Evolutionary conservation across 371 early-diverging fungal species (phyloP), one percentile per base, ranked within the genome.

Genomic region (Batkoa obscura): DNA sequence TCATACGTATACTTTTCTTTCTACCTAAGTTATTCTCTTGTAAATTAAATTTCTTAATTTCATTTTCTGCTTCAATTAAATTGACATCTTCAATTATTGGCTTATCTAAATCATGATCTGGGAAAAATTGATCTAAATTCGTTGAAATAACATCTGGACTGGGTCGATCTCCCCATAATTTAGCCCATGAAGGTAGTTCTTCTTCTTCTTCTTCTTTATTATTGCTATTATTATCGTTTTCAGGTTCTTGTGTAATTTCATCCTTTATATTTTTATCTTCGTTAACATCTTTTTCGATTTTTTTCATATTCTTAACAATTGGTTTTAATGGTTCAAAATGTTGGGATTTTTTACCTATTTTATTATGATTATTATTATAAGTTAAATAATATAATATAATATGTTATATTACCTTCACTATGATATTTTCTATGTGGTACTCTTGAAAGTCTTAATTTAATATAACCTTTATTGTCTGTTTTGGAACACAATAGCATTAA

Each of bases 111-210:
- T 87, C 84, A 56, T 87, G 80, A 30, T 72, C 76, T 35, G 82
- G 84, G 64, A 87, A 86, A 61, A 78, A 87, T 47, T 73, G 62
- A 43, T 83, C 84, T 57, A 85, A 66, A 60, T 84, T 75, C 53
- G 83, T 76, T 31, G 74, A 72, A 37, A 88, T 79, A 13, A 78
- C 72, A 46, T 86, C 82, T 6, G 82, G 67, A 0, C 83, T 81
- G 5, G 88, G 88, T 2, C 88, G 74, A 50, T 78, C 83, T 2
- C 76, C 76, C 81, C 81, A 81, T 35, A 55, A 17, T 17, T 55
- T 43, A 10, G 56, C 56, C 56, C 56, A 55, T 1, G 43, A 43
- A 15, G 56, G 56, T n/a, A 31, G n/a, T 23, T 38, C 32, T 3
- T 32, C 48, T 48, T 48, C 48, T 9, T 6, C 30, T n/a, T n/a